These are phyloP conservation scores for Yamadazyma atlantica DNA, from an alignment of 1,139 yeast genomes.

Conservation along the genomic window DNA sequence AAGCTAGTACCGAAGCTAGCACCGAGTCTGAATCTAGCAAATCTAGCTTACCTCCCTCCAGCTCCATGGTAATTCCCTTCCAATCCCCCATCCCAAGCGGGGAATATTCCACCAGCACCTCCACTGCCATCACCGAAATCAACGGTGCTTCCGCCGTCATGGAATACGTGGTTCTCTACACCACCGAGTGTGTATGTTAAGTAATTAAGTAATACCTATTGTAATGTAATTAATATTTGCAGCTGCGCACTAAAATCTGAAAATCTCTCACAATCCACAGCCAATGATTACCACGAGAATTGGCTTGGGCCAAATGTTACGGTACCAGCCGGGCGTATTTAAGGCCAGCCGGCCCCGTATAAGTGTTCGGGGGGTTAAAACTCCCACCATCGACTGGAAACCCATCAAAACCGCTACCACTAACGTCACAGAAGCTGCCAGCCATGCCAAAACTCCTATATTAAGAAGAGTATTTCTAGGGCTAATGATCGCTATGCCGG, in stretches of 20 bases:
- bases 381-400: conserved; percentile 82
- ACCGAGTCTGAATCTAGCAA: conserved; percentile 7
- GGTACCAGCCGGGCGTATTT: no score
- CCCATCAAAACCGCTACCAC: conserved; percentile 62
- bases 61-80: conserved; percentile 7
- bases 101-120: conserved; percentile 25
- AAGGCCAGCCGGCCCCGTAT: neutral
- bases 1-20: conserved; percentile 4
- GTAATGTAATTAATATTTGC: neutral
- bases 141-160: conserved; percentile 31
- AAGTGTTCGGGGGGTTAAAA: conserved; percentile 40
- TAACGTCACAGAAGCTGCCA: conserved; percentile 40
- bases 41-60: conserved; percentile 9
- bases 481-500: conserved; percentile 79
- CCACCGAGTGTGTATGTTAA: conserved; percentile 22
- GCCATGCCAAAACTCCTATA: conserved; percentile 36
- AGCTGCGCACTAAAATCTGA: no score
- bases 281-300: no score
- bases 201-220: neutral
- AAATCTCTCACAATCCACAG: no score
- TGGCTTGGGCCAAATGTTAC: neutral
- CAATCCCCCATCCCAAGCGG: conserved; percentile 21
- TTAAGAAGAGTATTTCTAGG: conserved; percentile 55
- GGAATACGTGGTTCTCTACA: conserved; percentile 33
- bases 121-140: conserved; percentile 22